Evolutionary conservation across 2,329 filamentous ascomycete species (phyloP), one percentile per base, ranked within the genome.

Genomic region (Penicillium digitatum): DNA sequence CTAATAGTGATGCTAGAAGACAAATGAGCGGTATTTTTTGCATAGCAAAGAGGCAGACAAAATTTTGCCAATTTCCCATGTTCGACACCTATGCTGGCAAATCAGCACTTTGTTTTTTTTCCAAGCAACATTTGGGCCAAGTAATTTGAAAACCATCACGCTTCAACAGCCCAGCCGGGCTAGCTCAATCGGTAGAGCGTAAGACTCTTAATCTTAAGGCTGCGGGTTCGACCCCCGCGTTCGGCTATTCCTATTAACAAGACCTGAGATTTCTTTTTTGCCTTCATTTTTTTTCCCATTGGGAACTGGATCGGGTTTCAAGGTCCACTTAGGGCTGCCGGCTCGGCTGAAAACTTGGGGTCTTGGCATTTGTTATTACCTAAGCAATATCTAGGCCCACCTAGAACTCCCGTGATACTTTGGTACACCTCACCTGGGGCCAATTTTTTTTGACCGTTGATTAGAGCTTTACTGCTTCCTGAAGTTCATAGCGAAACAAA

Each of bases 131-230:
- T 7, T 14, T 16, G 0, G n/a, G 3, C 3, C 2, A 3, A 7
- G 9, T 7, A 6, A 16, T 6, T 7, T 35, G n/a, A 34, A 20
- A 45, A 11, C 1, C 1, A 1, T 10, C 12, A 1, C 16, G 12
- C 4, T 50, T 5, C 32, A 54, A 54, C 52, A 53, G 49, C 35
- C 39, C 46, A 54, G 74, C 74, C 69, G 68, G 74, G 74, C 71
- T 77, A 76, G 75, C 75, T 77, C 75, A 78, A 77, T 77, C 74
- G 75, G 68, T 74, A 78, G 71, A 73, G 71, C 72, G 70, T 78
- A 75, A 75, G 75, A 74, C 74, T 78, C 73, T 77, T 79, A 76
- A 72, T 71, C 72, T 71, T 71, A 74, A 74, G 72, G 72, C 64
- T 73, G 72, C 69, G 71, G 70, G 72, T 73, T 74, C 72, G 67